Percentiles rank a stretch among this genome's conserved stretches.
phyloP scores from a whole-genome alignment of 352 stramenopile species.

The Globisporangium cederbergense region DNA sequence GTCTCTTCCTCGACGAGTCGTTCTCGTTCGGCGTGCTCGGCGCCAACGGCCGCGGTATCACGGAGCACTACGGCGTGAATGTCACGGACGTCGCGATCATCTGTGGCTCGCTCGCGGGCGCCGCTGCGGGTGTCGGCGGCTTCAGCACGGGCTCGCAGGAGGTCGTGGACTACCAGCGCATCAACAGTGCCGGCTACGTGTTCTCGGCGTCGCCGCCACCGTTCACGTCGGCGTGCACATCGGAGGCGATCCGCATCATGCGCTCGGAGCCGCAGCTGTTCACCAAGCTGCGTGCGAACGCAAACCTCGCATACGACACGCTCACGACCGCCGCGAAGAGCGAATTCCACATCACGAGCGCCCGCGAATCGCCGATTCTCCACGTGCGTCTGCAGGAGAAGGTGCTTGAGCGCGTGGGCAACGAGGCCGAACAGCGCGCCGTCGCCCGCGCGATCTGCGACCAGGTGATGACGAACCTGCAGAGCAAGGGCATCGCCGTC shows the following conservation, averaged over 20 bases:
- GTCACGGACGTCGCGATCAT: slow-evolving; percentile 92
- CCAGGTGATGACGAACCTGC: slow-evolving; percentile 54
- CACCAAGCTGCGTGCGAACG: slow-evolving; percentile 57
- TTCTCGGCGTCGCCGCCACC: slow-evolving; percentile 97
- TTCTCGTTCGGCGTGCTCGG: slow-evolving; percentile 96
- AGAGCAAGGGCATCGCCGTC: slow-evolving; percentile 62
- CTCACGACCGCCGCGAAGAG: slow-evolving; percentile 35
- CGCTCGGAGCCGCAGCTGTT: slow-evolving; percentile 75
- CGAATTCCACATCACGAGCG: slow-evolving; percentile 54
- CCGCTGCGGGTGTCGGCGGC: slow-evolving; percentile 92
- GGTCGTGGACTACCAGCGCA: slow-evolving; percentile 97
- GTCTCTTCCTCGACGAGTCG: slow-evolving; percentile 88
- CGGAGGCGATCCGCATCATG: slow-evolving; percentile 85
- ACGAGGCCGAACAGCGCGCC: slow-evolving; percentile 44
- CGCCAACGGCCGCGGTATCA: slow-evolving; percentile 76
- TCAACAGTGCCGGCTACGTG: slow-evolving; percentile 97
- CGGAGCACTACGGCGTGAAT: slow-evolving; percentile 76
- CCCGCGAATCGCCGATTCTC: slow-evolving; percentile 62
- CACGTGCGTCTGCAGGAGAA: slow-evolving; percentile 58
- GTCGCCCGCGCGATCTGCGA: slow-evolving; percentile 63
- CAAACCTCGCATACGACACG: slow-evolving; percentile 52
- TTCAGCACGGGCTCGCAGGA: slow-evolving; percentile 96
- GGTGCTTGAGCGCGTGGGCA: slow-evolving; percentile 32
- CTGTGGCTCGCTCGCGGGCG: slow-evolving; percentile 92
- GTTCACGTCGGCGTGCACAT: slow-evolving; percentile 91